phyloP scores from a whole-genome alignment of 257 asterid genomes.

The Avicennia marina region DNA sequence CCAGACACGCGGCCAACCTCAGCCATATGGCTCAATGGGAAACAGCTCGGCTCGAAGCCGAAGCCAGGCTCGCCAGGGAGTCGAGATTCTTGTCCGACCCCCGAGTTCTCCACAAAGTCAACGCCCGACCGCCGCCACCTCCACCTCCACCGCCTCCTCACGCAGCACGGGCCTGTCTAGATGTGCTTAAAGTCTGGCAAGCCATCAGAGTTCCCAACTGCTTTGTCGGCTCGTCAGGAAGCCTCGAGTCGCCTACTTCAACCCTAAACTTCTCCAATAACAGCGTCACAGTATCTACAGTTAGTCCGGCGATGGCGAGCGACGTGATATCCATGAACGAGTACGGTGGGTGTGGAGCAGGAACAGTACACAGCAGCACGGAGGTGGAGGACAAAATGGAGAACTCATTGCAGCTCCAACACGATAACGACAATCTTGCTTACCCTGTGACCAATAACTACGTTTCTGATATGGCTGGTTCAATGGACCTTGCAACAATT shows the following conservation, averaged over 20 bases:
- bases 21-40: constrained; percentile 71
- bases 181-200: constrained; percentile 48
- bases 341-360: neutral
- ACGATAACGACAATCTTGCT: too few species aligned
- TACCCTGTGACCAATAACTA: too few species aligned
- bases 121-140: constrained; percentile 9
- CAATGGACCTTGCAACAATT: too few species aligned
- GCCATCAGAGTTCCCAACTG: constrained; percentile 6
- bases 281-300: too few species aligned
- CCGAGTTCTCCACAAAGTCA: constrained; percentile 15
- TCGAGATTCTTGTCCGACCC: constrained; percentile 21
- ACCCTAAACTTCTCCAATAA: constrained; percentile 33
- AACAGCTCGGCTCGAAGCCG: constrained; percentile 53
- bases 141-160: constrained; percentile 1
- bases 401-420: too few species aligned
- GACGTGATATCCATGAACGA: neutral
- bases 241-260: constrained; percentile 41
- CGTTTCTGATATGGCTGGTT: too few species aligned
- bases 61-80: constrained; percentile 35
- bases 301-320: constrained; percentile 8
- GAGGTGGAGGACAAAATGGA: too few species aligned
- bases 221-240: constrained; percentile 22
- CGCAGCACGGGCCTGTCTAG: constrained; percentile 27
- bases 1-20: constrained; percentile 25
- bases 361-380: too few species aligned